Base-by-base conservation (phyloP, 2,329 filamentous ascomycete genomes). In the Aspergillus transmontanensis region DNA sequence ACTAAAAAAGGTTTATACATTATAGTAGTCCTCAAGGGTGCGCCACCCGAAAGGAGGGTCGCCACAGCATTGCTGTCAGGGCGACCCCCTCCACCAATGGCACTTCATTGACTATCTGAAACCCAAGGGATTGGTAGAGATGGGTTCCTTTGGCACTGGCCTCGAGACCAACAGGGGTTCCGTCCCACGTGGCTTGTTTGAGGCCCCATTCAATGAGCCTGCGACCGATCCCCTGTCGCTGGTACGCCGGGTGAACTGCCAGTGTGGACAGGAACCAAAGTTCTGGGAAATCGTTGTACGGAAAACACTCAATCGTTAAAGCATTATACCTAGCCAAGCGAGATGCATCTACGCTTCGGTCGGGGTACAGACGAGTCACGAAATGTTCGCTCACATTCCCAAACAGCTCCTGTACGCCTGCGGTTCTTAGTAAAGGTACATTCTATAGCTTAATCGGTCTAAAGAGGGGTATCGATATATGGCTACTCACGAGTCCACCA, bases 191-290 rank as follows among this genome's bases (percentile, higher is more conserved):
- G 6, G 67, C 70, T 41, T 64, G 65, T 43, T 67, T 59, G 16
- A 69, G 26, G 11, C 65, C 65, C 66, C 59, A 67, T 46, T 64
- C 57, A 9, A 72, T 60, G 21, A 71, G 64, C 23, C 57, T 56
- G 30, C 53, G 61, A 41, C 67, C 69, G 19, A 68, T 59, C 2
- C 67, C 69, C 16, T 57, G 56, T 26, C 61, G 61, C 14, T 69
- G 63, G 45, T 61, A 58, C 7, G 12, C 45, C 11, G 67, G 65
- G 36, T 65, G 41, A 14, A 72, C 65, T 3, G 62, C 70, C 14
- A 69, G 43, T 12, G 58, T 61, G 11, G 19, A 26, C 26, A 69
- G 68, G 46, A 58, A 66, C 65, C 63, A 68, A 19, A 64, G 28
- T 4, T 66, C 48, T 3, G 59, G 60, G 41, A 34, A 57, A 6